These are phyloP conservation scores for Poterioochromonas sp. DNA, from an alignment of 352 stramenopile genomes.

Conservation along the genomic window DNA sequence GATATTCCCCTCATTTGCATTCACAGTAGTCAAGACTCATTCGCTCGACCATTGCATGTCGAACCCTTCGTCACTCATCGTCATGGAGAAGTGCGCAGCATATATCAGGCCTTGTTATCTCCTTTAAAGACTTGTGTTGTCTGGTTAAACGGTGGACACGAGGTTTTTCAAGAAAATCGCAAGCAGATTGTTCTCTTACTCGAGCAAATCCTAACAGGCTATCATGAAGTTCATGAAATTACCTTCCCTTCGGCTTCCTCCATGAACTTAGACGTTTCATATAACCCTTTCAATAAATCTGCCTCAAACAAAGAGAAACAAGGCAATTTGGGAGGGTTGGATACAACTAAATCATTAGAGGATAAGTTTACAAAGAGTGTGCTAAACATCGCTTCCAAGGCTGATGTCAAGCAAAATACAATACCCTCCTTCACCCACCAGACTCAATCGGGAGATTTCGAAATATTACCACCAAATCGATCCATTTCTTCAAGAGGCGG, in stretches of 20 bases:
- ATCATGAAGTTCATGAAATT: constrained; percentile 75
- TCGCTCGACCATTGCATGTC: constrained; percentile 72
- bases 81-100: constrained; percentile 59
- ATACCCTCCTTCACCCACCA: no score
- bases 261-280: background rate
- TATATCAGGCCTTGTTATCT: constrained; percentile 59
- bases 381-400: background rate
- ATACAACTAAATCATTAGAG: background rate
- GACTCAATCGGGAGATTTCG: no score
- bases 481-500: no score
- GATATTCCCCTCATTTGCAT: constrained; percentile 69
- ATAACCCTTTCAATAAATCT: background rate
- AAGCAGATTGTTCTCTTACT: constrained; percentile 64
- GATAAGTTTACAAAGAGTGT: constrained; percentile 19
- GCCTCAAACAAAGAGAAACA: background rate
- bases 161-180: constrained; percentile 84
- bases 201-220: constrained; percentile 82
- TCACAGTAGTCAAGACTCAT: constrained; percentile 67
- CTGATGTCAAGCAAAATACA: background rate
- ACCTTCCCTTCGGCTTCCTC: constrained; percentile 40
- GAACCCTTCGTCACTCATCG: constrained; percentile 57
- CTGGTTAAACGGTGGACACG: constrained; percentile 80
- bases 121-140: constrained; percentile 54
- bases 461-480: no score
- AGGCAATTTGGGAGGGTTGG: background rate